Evolutionary conservation across 23 red algal genomes (phyloP), one percentile per base, ranked within the genome.

Genomic region (Chondrus crispus): DNA sequence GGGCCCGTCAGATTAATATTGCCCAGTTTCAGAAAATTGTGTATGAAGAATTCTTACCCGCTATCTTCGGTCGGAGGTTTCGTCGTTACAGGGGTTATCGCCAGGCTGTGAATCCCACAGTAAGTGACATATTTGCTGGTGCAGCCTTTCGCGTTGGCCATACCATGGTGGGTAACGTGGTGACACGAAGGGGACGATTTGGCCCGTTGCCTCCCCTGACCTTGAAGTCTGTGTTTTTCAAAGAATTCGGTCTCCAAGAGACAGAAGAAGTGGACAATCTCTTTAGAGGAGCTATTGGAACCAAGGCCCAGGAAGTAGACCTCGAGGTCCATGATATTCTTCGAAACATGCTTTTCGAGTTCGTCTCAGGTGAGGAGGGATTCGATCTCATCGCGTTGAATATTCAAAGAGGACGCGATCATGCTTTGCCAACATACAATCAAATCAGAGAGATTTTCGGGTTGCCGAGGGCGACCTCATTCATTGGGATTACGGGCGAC

Each of bases 101-200:
- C 38, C 62, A 29, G 10, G 22, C 22, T 57, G 55, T 22, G 6
- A 37, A 75, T 36, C 83, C 83, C 6, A 29, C 69, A 9, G 66
- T 87, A 18, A 87, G 60, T 2, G 12, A 26, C 20, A 20, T 78
- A 6, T 87, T 87, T 30, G 30, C 29, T 43, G 20, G 28, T 14
- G 83, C 83, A 20, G 83, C 83, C 19, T 43, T 75, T 32, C 83
- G 83, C 64, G n/a, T 87, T 26, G 83, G 83, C 46, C 83, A 87
- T 60, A 87, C 83, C 26, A 84, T 51, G 45, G 78, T 83, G 10
- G 39, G 78, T 47, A 19, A 7, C 0, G 36, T 29, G 19, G 26
- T 83, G 20, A 20, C 51, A 2, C 46, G 78, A 30, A 50, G 22
- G 6, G 50, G 22, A 20, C 39, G 45, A 35, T 14, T 26, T 0